Base-by-base conservation (phyloP, 2,329 filamentous ascomycete species). In the Rachicladosporium sp. region DNA sequence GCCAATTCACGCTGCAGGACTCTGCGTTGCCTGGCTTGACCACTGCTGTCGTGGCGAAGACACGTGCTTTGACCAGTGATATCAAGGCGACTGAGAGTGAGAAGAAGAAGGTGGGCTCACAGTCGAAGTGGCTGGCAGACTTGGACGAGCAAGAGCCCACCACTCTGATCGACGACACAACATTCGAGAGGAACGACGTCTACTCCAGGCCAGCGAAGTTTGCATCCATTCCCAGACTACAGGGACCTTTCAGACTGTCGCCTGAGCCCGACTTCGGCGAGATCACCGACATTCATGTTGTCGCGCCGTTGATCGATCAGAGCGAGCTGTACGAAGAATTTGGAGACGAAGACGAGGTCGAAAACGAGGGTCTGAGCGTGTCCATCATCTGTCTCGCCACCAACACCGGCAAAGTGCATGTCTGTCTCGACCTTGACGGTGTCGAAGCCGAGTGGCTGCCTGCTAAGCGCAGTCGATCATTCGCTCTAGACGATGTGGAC, bases 1-100 rank as follows among this genome's bases (percentile, higher is more conserved):
- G 78, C 37, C 85, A 81, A 51, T 96, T 89, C 87, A 77, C 83
- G 15, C 78, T 61, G 51, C 47, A 62, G n/a, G 72, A 79, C 1
- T 81, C 82, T 0, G 68, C 91, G 27, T 76, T 94, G 10, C 82
- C 87, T 2, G 87, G 86, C 0, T 69, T 95, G 13, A 85, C 84
- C 1, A 79, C 89, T 1, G 82, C 82, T 6, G 82, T 93, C 42
- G 78, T 93, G 19, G 78, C 83, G 31, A 86, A 84, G 47, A 64
- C 81, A 21, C 55, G 64, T 4, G 59, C 61, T 4, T 51, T 67
- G 19, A 58, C 65, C 37, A 57, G 63, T 10, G 61, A 67, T 21
- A 42, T 58, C 1, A 52, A 62, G 11, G 62, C 65, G 7, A 48
- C 59, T 10, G 66, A 69, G 34, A 61, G 69, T 31, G 63, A 71